Percentiles rank a stretch among this genome's conserved stretches.
Evolutionary conservation across 257 asterid species (phyloP).

Genomic region (Perilla frutescens): DNA sequence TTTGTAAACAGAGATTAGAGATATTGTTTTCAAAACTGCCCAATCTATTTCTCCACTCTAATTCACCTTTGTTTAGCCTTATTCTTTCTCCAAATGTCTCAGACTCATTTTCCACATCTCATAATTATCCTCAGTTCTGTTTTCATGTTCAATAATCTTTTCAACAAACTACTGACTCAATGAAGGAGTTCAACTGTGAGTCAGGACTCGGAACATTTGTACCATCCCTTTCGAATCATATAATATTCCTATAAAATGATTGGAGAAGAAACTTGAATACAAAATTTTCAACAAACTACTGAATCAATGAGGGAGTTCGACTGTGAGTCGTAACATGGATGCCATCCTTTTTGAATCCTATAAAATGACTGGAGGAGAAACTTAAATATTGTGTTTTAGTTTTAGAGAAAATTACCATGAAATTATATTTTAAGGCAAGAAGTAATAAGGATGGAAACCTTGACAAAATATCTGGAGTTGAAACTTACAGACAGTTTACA

Average conservation of each 20-base stretch:
- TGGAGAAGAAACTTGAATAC: background rate
- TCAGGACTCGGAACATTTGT: background rate
- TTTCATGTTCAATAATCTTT: background rate
- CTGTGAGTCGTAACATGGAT: too few species aligned
- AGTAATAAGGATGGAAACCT: slow-evolving; percentile 1
- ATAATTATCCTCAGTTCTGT: background rate
- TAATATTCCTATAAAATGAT: background rate
- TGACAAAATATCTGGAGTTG: background rate
- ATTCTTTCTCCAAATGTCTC: background rate
- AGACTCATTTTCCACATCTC: background rate
- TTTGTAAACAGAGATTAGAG: background rate
- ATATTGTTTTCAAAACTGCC: background rate
- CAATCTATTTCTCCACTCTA: background rate
- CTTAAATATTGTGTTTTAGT: background rate
- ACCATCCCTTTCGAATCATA: background rate
- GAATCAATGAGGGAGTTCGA: too few species aligned
- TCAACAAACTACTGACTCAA: background rate
- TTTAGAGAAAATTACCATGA: slow-evolving; percentile 8
- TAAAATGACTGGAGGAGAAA: too few species aligned
- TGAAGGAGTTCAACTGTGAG: background rate
- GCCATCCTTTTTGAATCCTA: too few species aligned
- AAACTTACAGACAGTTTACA: slow-evolving; percentile 1
- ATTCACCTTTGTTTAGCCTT: slow-evolving; percentile 9
- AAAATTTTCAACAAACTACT: too few species aligned
- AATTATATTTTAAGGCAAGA: slow-evolving; percentile 1